Evolutionary conservation across 345 rosid genomes (phyloP), one percentile per base, ranked within the genome.

Genomic region (Lagerstroemia speciosa): DNA sequence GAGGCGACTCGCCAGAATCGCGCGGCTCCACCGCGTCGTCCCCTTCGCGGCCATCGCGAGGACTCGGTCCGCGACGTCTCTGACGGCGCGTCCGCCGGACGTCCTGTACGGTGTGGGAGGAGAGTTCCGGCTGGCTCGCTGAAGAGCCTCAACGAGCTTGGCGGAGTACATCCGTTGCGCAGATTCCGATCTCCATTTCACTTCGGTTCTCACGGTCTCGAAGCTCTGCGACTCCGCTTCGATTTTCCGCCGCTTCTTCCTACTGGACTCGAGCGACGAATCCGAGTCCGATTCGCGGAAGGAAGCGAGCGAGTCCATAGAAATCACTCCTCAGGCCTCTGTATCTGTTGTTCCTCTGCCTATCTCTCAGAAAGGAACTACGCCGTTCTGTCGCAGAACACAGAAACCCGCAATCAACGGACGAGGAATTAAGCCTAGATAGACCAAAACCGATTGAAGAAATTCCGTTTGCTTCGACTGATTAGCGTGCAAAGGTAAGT

Each of bases 131-230:
- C 89, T 83, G 69, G 70, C 73, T 52, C 71, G 69, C 8, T 84
- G 85, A 10, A 93, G 80, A 57, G 97, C 90, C 38, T 83, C 80
- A 48, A 79, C 22, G 71, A 90, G 97, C 71, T 85, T 90, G 24
- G 65, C 70, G 27, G 88, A 72, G 80, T 88, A 90, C 84, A 82
- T 84, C 92, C 80, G 90, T 20, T 83, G 97, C n/a, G 69, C 81
- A 6, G 81, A 70, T 22, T 76, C 79, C 32, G 90, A 83, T 74
- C 75, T 79, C 98, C 98, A 93, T 77, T 83, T 83, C 31, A 43
- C 41, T 26, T 64, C 65, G 50, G 46, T 27, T 17, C 26, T 31
- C 26, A 40, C 31, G 34, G 40, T 30, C 10, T 17, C 67, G 17
- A 61, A 55, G 64, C 52, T 61, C 26, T 69, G 64, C 71, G 71